Evolutionary conservation across 2,329 filamentous ascomycete species (phyloP), one percentile per base, ranked within the genome.

Genomic region (Stenocarpella maydis): DNA sequence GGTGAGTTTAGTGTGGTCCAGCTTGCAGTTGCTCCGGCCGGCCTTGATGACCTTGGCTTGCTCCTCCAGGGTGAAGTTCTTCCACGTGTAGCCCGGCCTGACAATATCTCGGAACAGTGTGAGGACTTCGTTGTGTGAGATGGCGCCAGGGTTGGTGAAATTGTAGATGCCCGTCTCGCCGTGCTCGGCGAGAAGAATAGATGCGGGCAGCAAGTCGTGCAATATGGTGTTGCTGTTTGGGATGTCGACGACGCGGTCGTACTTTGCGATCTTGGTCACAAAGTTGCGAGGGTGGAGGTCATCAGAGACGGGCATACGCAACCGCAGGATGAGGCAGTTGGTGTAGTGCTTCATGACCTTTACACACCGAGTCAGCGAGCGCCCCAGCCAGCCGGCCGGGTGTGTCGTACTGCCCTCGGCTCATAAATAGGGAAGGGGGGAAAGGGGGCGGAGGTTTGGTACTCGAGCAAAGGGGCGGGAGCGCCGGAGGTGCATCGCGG

Each of bases 41-140:
- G 89, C 89, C 81, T 90, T 90, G 80, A 91, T 88, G 49, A 91
- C 87, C 80, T 88, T 88, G 74, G 87, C 81, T 80, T 91, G 89
- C 79, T 91, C 88, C 74, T 90, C 88, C 50, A 91, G 76, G 2
- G 83, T 85, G 75, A 91, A 92, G 81, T 91, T 92, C 81, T 86
- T 84, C 88, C 88, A 91, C 49, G 81, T 83, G 74, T 90, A 87
- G 34, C 76, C 77, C 1, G 89, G 89, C 49, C 88, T 84, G 45
- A 92, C 85, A 72, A 90, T 88, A 72, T 91, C 84, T 74, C 85
- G 86, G 80, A 91, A 91, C 50, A 92, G 80, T 2, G 80, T 74
- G 47, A 92, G 81, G 8, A 92, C 88, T 79, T 91, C 88, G 77
- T 91, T 91, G 80, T 91, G 89, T n/a, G 88, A 90, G 77, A 92